These are phyloP conservation scores for Acanthamoeba healyi DNA, from an alignment of 208 protist species.

Conservation along the genomic window DNA sequence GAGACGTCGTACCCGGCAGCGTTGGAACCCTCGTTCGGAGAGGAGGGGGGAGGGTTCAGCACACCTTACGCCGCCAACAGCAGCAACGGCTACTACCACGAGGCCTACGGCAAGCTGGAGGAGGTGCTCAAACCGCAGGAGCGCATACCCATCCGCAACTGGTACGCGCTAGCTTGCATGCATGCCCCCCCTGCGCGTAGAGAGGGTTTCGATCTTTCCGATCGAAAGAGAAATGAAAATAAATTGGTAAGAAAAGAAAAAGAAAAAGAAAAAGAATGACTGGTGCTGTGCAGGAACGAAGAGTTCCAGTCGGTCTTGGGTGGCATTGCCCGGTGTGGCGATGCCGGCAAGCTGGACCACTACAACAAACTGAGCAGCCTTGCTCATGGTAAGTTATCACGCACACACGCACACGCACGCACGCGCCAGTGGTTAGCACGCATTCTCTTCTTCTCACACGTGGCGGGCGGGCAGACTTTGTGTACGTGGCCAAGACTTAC, in stretches of 20 bases:
- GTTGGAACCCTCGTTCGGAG: no score
- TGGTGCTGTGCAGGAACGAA: constrained; percentile 1
- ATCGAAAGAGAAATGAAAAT: no score
- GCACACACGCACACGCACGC: no score
- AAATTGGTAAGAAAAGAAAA: no score
- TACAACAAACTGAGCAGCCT: constrained; percentile 22
- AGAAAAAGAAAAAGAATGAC: no score
- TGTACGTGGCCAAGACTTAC: constrained; percentile 13
- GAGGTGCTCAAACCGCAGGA: background rate
- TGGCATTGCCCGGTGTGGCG: background rate
- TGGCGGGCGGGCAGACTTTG: background rate
- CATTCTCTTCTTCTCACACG: background rate
- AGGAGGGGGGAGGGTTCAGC: no score
- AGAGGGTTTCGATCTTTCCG: no score
- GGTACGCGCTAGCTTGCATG: background rate
- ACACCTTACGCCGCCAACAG: no score
- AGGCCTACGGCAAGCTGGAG: constrained; percentile 2
- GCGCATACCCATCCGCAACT: constrained; percentile 3
- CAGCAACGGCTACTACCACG: constrained; percentile 8
- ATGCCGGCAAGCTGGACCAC: background rate
- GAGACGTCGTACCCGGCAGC: no score
- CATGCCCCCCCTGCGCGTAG: no score
- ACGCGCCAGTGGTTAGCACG: no score
- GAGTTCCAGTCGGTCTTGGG: constrained; percentile 8
- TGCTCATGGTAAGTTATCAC: background rate